These are phyloP conservation scores for Phanerochaete carnosa DNA, from an alignment of 768 basidiomycete genomes.

Conservation along the genomic window DNA sequence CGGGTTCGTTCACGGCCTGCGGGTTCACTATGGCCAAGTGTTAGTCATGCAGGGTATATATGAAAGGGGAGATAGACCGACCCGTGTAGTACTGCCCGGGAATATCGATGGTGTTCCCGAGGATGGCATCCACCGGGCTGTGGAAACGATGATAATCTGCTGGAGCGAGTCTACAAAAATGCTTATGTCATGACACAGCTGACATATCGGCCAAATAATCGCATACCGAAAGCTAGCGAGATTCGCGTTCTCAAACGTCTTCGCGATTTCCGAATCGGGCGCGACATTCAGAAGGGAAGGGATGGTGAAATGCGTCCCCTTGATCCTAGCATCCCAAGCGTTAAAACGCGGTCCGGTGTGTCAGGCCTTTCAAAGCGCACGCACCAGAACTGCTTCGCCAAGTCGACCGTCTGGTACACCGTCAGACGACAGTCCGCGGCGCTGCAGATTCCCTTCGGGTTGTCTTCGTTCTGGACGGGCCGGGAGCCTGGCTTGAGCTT, in stretches of 20 bases:
- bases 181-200: not conserved
- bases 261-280: conserved; percentile 37
- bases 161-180: conserved; percentile 52
- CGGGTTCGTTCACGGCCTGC: conserved; percentile 67
- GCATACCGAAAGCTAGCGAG: conserved; percentile 59
- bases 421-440: conserved; percentile 75
- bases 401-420: conserved; percentile 55
- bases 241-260: conserved; percentile 40
- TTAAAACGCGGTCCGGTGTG: not conserved
- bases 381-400: conserved; percentile 70
- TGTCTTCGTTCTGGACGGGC: conserved; percentile 52
- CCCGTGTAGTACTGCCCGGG: conserved; percentile 63
- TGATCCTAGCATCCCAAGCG: conserved; percentile 41
- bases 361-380: conserved; percentile 3
- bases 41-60: not conserved
- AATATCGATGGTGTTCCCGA: conserved; percentile 43
- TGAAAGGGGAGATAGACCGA: conserved; percentile 18
- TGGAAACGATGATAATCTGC: conserved; percentile 84
- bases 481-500: conserved; percentile 58
- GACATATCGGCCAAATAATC: not conserved
- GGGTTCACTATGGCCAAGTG: conserved; percentile 54
- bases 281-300: conserved; percentile 51
- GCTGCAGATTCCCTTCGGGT: conserved; percentile 52
- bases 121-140: conserved; percentile 56
- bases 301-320: conserved; percentile 70